Evolutionary conservation across 2,329 filamentous ascomycete genomes (phyloP).

Genomic region (Arthrobotrys sinensis): DNA sequence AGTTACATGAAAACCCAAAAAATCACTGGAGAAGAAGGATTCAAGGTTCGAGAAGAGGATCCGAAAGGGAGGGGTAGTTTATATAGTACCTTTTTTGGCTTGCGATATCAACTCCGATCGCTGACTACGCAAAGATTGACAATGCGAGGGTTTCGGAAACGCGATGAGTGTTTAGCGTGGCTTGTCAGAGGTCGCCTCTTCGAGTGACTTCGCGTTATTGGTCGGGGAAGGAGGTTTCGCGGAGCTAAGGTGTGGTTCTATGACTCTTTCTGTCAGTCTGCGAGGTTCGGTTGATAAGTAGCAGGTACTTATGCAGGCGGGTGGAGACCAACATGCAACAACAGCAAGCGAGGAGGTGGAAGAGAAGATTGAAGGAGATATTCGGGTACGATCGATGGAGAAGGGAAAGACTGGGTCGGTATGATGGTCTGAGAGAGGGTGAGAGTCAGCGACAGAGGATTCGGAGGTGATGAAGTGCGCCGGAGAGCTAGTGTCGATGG

Average conservation of each 20-base stretch:
- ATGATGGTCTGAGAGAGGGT: constrained; percentile 11
- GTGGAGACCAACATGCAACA: constrained; percentile 29
- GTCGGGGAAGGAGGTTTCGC: constrained; percentile 26
- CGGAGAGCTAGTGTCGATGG: constrained; percentile 25
- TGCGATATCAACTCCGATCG: neutral
- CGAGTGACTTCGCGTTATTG: constrained; percentile 59
- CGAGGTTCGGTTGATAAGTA: constrained; percentile 29
- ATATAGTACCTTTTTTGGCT: constrained; percentile 54
- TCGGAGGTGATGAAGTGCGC: constrained; percentile 13
- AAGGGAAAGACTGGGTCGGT: constrained; percentile 13
- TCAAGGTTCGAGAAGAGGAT: constrained; percentile 54
- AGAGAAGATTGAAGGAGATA: constrained; percentile 25
- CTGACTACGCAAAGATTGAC: constrained; percentile 31
- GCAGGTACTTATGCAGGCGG: constrained; percentile 20
- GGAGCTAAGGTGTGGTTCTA: constrained; percentile 29
- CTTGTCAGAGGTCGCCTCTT: constrained; percentile 30
- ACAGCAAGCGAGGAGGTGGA: constrained; percentile 19
- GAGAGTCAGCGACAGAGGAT: constrained; percentile 16
- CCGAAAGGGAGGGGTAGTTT: constrained; percentile 53
- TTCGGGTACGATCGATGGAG: constrained; percentile 6
- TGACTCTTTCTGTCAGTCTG: constrained; percentile 50
- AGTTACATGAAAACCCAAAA: constrained; percentile 12
- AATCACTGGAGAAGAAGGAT: constrained; percentile 23
- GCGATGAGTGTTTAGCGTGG: constrained; percentile 41
- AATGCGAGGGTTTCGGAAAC: constrained; percentile 19